Evolutionary conservation across 1,139 yeast species (phyloP).

Genomic region (Pichia sp.): DNA sequence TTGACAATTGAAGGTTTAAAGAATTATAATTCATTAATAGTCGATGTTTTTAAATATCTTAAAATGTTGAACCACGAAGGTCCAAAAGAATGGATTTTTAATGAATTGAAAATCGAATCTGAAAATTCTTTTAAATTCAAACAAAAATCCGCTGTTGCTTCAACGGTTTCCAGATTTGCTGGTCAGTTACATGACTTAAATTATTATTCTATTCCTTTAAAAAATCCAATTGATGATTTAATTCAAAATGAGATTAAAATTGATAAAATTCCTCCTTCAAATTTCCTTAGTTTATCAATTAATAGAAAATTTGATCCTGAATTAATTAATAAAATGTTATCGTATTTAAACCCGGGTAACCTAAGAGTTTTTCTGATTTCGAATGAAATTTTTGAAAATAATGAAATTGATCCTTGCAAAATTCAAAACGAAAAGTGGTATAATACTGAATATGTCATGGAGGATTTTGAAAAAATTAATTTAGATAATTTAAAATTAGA

Average conservation of each 20-base stretch:
- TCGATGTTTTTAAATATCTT: slow-evolving; percentile 63
- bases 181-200: slow-evolving; percentile 36
- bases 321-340: slow-evolving; percentile 45
- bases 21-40: slow-evolving; percentile 56
- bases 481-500: slow-evolving; percentile 28
- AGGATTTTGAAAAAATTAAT: slow-evolving; percentile 39
- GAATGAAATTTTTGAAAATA: slow-evolving; percentile 34
- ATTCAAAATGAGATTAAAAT: neutral
- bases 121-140: slow-evolving; percentile 44
- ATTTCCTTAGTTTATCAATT: slow-evolving; percentile 48
- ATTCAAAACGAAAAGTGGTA: slow-evolving; percentile 66
- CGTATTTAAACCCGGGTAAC: slow-evolving; percentile 49
- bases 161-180: slow-evolving; percentile 47
- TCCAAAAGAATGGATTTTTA: slow-evolving; percentile 56
- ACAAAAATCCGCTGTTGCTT: slow-evolving; percentile 44
- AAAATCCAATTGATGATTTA: slow-evolving; percentile 44
- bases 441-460: slow-evolving; percentile 69
- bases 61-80: slow-evolving; percentile 46
- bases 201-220: slow-evolving; percentile 45
- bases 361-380: slow-evolving; percentile 56
- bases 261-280: slow-evolving; percentile 53
- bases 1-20: slow-evolving; percentile 67
- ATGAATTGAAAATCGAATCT: slow-evolving; percentile 43
- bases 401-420: slow-evolving; percentile 27
- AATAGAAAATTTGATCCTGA: slow-evolving; percentile 53